phyloP scores from a whole-genome alignment of 2,329 filamentous ascomycete genomes.

The Aspergillus japonicus region DNA sequence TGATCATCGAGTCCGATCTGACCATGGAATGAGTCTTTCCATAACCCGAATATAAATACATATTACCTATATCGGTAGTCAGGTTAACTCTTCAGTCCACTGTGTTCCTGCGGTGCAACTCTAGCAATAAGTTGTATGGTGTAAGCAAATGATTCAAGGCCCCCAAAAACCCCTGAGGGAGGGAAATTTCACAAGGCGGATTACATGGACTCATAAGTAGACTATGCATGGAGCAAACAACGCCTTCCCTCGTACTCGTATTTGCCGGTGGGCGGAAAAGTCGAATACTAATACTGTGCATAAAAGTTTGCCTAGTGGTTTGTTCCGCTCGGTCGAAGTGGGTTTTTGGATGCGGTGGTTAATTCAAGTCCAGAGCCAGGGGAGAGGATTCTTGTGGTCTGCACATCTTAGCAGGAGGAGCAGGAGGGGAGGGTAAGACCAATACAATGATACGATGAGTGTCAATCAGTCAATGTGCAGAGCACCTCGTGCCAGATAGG shows the following conservation, averaged over 20 bases:
- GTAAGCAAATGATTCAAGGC: neutral
- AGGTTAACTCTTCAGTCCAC: neutral
- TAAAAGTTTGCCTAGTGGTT: constrained; percentile 2
- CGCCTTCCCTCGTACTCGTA: constrained; percentile 4
- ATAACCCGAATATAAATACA: neutral
- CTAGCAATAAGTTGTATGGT: neutral
- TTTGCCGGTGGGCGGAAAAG: constrained; percentile 2
- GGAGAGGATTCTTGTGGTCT: neutral
- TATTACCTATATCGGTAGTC: too few relatives aligned
- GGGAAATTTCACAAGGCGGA: neutral
- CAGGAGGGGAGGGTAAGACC: neutral
- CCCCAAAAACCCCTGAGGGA: constrained; percentile 3
- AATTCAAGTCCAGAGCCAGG: neutral
- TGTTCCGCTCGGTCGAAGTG: neutral
- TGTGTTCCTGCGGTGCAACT: neutral
- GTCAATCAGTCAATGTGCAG: neutral
- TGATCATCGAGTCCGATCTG: neutral
- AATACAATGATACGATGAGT: neutral
- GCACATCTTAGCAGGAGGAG: neutral
- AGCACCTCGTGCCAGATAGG: neutral
- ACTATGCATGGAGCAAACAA: neutral
- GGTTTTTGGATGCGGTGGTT: neutral
- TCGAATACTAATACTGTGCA: neutral
- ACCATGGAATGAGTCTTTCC: neutral
- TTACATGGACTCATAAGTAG: neutral